Percentiles rank a stretch among this genome's conserved stretches.
Conservation (phyloP, 176 grass and related monocot genomes). For the Carex pumila region DNA sequence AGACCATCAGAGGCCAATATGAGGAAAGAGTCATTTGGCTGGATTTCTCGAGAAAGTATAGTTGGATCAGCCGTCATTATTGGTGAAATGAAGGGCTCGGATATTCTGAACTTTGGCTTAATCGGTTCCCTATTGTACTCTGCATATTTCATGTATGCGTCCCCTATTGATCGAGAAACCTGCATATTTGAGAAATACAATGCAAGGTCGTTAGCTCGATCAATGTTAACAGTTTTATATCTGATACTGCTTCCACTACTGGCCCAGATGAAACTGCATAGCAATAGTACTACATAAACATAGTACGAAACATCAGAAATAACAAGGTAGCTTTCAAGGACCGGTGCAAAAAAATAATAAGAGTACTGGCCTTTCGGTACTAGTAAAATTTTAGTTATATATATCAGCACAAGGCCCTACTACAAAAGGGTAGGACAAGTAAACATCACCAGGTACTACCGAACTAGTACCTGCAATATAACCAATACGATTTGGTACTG, state of each 20-base stretch:
- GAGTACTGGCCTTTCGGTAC: neutral
- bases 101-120: constrained; percentile 73
- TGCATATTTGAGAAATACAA: constrained; percentile 22
- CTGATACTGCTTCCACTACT: neutral
- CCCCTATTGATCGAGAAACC: constrained; percentile 86
- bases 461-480: neutral
- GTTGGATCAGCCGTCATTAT: constrained; percentile 61
- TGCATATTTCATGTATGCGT: constrained; percentile 65
- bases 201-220: neutral
- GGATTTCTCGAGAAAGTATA: constrained; percentile 53
- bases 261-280: neutral
- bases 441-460: neutral
- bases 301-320: neutral
- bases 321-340: neutral
- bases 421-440: neutral
- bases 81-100: constrained; percentile 60
- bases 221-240: neutral
- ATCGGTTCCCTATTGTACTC: constrained; percentile 75
- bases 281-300: neutral
- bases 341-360: neutral
- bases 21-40: constrained; percentile 69
- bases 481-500: neutral
- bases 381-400: neutral
- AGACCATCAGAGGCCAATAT: constrained; percentile 93
- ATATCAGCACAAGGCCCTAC: neutral